These are phyloP conservation scores for Hordeum vulgare DNA, from an alignment of 176 grass and related monocot species.

Conservation along the genomic window DNA sequence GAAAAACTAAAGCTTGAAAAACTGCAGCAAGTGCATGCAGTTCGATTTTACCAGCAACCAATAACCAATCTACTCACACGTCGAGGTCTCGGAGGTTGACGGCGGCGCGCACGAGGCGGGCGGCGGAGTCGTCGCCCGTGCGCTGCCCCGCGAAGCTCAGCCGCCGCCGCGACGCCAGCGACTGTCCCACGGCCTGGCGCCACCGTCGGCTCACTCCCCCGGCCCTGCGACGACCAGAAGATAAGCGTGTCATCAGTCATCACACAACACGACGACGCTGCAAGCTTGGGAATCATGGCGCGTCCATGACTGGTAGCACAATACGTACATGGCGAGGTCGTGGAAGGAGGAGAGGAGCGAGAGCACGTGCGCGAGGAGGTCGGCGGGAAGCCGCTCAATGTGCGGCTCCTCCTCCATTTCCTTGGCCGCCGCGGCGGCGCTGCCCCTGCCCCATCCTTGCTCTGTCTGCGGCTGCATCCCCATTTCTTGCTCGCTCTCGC, in stretches of 20 bases:
- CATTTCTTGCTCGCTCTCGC: not conserved
- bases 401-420: constrained; percentile 30
- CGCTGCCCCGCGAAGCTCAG: constrained; percentile 78
- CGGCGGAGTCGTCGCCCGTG: constrained; percentile 66
- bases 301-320: not conserved
- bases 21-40: not conserved
- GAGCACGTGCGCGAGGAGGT: constrained; percentile 73
- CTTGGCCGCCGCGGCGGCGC: not conserved
- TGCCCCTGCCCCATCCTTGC: too few species aligned
- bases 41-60: not conserved
- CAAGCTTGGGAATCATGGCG: not conserved
- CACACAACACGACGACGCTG: too few species aligned
- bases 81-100: constrained; percentile 83
- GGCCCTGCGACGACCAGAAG: constrained; percentile 21
- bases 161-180: constrained; percentile 55
- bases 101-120: constrained; percentile 60
- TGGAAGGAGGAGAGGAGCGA: constrained; percentile 69
- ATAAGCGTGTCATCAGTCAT: not conserved
- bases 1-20: not conserved
- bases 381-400: constrained; percentile 66
- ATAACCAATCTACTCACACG: constrained; percentile 40
- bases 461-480: not conserved
- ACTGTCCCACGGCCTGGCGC: constrained; percentile 56
- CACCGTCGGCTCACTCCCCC: constrained; percentile 71
- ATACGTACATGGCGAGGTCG: constrained; percentile 65